These are phyloP conservation scores for Eucalyptus sp. DNA, from an alignment of 345 rosid genomes.

Conservation along the genomic window DNA sequence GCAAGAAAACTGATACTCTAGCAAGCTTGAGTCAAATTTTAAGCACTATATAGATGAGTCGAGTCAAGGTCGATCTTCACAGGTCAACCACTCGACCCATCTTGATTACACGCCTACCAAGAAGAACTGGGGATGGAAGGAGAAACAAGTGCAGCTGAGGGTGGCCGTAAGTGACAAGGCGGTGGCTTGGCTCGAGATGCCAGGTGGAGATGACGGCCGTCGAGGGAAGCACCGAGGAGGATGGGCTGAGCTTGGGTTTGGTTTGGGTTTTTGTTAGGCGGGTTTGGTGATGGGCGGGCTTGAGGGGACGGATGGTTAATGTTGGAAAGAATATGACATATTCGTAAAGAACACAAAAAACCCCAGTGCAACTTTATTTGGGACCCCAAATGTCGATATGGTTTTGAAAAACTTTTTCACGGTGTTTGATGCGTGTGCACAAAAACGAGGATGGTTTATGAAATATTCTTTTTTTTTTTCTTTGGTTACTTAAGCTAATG, in stretches of 20 bases:
- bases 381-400: not conserved
- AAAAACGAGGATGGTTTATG: not conserved
- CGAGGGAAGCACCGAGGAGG: not conserved
- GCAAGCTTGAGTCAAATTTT: not conserved
- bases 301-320: not conserved
- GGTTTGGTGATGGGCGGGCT: not conserved
- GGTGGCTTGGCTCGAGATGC: not conserved
- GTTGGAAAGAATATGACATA: not conserved
- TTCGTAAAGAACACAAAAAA: too few relatives aligned
- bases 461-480: not conserved
- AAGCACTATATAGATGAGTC: not conserved
- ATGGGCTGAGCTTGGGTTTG: not conserved
- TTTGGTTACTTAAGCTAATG: not conserved
- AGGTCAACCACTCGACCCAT: not conserved
- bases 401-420: not conserved
- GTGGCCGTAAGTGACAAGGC: not conserved
- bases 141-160: not conserved
- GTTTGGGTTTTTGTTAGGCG: not conserved
- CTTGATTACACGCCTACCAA: not conserved
- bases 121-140: not conserved
- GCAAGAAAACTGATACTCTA: not conserved
- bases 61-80: not conserved
- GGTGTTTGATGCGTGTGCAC: not conserved
- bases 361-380: not conserved
- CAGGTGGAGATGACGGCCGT: not conserved